phyloP scores from a whole-genome alignment of 2,329 filamentous ascomycete species.

The Fusarium albidum region DNA sequence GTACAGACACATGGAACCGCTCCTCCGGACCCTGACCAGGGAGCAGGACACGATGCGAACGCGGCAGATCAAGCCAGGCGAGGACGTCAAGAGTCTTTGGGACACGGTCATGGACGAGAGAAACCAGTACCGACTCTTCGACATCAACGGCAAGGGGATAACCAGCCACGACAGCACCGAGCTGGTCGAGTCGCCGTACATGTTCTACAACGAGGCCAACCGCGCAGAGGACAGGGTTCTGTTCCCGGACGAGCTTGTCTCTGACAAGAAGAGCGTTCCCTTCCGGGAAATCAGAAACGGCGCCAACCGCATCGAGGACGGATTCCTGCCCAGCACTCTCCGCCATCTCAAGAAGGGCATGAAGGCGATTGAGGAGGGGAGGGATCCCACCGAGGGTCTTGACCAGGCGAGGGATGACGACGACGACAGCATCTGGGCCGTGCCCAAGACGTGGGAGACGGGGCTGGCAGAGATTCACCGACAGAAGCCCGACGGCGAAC shows the following conservation, averaged over 20 bases:
- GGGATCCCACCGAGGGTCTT: conserved; percentile 18
- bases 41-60: conserved; percentile 36
- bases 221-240: conserved; percentile 35
- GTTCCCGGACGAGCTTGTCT: conserved; percentile 36
- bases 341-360: conserved; percentile 18
- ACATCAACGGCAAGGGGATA: conserved; percentile 9
- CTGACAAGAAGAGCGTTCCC: conserved; percentile 18
- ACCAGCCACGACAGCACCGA: conserved; percentile 11
- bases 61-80: conserved; percentile 36
- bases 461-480: conserved; percentile 21
- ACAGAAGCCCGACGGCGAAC: neutral
- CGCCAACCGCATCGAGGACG: conserved; percentile 29
- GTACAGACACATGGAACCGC: conserved; percentile 35
- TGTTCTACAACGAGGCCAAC: conserved; percentile 41
- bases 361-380: conserved; percentile 13
- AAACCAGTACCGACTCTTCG: conserved; percentile 24
- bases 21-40: conserved; percentile 33
- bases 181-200: conserved; percentile 15
- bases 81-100: conserved; percentile 36
- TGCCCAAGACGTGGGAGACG: conserved; percentile 36
- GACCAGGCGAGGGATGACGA: conserved; percentile 7
- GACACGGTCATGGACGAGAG: conserved; percentile 30
- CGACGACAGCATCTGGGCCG: conserved; percentile 28
- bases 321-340: conserved; percentile 16
- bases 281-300: conserved; percentile 38